These are phyloP conservation scores for Acanthamoeba polyphaga DNA, from an alignment of 208 protist species.

Conservation along the genomic window DNA sequence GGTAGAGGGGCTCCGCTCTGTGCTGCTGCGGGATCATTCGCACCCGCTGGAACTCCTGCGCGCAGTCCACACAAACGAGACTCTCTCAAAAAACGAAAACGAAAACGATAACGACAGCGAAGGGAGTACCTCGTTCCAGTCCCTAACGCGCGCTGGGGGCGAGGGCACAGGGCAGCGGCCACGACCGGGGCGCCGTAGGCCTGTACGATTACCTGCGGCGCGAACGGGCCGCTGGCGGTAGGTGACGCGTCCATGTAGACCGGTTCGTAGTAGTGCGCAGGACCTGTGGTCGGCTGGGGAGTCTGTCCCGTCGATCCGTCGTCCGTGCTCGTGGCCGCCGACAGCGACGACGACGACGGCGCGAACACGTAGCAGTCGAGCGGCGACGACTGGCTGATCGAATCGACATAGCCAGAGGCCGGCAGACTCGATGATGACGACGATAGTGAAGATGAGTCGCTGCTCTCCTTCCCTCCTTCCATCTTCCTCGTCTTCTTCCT, in stretches of 20 bases:
- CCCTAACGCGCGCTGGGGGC: background rate
- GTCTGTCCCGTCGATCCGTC: background rate
- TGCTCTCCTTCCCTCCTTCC: no score
- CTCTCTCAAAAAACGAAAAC: no score
- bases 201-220: background rate
- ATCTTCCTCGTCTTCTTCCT: no score
- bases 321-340: background rate
- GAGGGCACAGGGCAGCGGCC: background rate
- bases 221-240: background rate
- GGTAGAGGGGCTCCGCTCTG: background rate
- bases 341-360: background rate
- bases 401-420: background rate
- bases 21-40: slow-evolving; percentile 5
- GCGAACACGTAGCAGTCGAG: background rate
- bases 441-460: no score
- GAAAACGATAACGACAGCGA: background rate
- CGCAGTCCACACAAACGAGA: no score
- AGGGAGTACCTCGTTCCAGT: background rate
- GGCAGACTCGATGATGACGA: no score
- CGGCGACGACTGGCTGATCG: background rate
- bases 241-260: background rate
- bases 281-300: background rate
- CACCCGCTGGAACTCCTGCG: slow-evolving; percentile 6
- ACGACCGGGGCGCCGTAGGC: background rate
- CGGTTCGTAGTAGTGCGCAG: background rate